Percentiles rank a stretch among this genome's conserved stretches.
Evolutionary conservation across 2,329 filamentous ascomycete species (phyloP).

Genomic region (Venturia effusa): DNA sequence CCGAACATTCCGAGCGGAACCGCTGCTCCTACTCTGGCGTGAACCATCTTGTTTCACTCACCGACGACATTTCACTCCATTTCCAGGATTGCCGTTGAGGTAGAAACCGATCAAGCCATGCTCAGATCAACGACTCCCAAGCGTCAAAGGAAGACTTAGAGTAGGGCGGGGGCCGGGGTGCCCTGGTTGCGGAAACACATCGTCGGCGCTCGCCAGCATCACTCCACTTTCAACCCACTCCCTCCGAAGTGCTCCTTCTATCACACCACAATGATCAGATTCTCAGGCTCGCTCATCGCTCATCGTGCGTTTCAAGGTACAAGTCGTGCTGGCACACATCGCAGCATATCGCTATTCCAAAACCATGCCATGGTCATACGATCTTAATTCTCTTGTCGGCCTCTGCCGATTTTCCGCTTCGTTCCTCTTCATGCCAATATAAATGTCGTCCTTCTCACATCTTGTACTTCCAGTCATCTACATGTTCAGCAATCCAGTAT

Average conservation of each 20-base stretch:
- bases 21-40: not conserved
- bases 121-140: not conserved
- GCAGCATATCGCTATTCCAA: not conserved
- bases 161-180: not conserved
- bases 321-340: not conserved
- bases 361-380: not conserved
- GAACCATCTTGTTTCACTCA: not conserved
- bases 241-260: not conserved
- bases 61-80: not conserved
- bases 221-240: not conserved
- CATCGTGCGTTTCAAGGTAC: not conserved
- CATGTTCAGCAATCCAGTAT: not conserved
- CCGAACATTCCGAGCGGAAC: not conserved
- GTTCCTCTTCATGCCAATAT: not conserved
- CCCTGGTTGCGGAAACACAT: not conserved
- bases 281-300: not conserved
- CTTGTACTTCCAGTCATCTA: not conserved
- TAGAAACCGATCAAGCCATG: not conserved
- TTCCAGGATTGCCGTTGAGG: not conserved
- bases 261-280: not conserved
- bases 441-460: not conserved
- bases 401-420: not conserved
- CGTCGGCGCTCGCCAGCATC: not conserved
- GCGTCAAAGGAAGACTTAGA: not conserved
- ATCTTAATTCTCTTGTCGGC: not conserved